These are phyloP conservation scores for Labyrinthula sp. DNA, from an alignment of 352 stramenopile genomes.

Conservation along the genomic window DNA sequence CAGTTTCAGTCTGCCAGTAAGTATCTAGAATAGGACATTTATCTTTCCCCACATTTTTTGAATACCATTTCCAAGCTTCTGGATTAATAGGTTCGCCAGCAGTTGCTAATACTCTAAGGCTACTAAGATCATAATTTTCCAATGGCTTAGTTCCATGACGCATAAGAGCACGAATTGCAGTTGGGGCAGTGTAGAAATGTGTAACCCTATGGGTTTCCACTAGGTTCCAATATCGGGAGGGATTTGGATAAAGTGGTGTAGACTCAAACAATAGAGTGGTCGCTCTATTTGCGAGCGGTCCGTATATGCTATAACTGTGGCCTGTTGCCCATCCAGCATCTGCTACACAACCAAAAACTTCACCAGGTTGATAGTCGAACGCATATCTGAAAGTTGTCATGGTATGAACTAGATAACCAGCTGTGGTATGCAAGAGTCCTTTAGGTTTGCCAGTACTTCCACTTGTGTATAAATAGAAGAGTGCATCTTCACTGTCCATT, in stretches of 20 bases:
- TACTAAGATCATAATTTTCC: conserved; percentile 74
- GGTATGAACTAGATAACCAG: conserved; percentile 36
- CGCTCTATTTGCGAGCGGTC: conserved; percentile 76
- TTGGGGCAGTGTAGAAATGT: conserved; percentile 59
- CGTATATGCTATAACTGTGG: conserved; percentile 88
- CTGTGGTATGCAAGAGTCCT: conserved; percentile 67
- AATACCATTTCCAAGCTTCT: conserved; percentile 87
- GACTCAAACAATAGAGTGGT: conserved; percentile 95
- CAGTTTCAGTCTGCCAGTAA: conserved; percentile 93
- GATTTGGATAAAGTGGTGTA: conserved; percentile 82
- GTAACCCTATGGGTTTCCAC: conserved; percentile 86
- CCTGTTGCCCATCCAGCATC: conserved; percentile 89
- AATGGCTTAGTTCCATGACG: conserved; percentile 68
- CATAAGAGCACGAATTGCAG: conserved; percentile 92
- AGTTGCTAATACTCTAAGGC: conserved; percentile 74
- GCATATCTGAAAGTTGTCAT: conserved; percentile 32
- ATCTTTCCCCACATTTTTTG: conserved; percentile 52
- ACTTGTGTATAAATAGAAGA: conserved; percentile 94
- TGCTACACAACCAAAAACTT: conserved; percentile 78
- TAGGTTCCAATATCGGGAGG: conserved; percentile 83
- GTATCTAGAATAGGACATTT: conserved; percentile 66
- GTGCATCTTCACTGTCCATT: conserved; percentile 83
- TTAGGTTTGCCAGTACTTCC: conserved; percentile 81
- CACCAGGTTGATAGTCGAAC: conserved; percentile 72
- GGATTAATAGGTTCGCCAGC: conserved; percentile 97